phyloP scores from a whole-genome alignment of 805 yeast genomes.

The Saccharomycopsis oosterbeekiorum region DNA sequence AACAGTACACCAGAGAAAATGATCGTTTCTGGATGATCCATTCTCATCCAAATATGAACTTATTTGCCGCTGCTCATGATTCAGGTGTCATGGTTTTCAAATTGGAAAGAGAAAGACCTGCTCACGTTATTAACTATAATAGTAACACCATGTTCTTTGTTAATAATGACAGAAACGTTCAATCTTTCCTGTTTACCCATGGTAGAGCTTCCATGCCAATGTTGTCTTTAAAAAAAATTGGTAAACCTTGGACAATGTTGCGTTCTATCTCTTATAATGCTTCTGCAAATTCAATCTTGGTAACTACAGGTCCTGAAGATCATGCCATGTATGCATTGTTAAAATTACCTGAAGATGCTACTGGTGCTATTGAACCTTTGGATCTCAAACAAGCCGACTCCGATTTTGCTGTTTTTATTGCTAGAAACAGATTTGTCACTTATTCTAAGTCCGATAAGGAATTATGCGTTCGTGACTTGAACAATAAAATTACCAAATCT shows the following conservation, averaged over 20 bases:
- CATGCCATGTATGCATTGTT: constrained; percentile 63
- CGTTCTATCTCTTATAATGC: constrained; percentile 85
- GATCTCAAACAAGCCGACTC: constrained; percentile 73
- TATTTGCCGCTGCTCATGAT: constrained; percentile 95
- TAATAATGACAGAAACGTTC: constrained; percentile 79
- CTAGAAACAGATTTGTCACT: constrained; percentile 89
- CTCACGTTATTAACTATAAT: constrained; percentile 56
- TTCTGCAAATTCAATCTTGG: constrained; percentile 76
- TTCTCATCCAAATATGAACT: constrained; percentile 80
- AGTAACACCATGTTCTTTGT: constrained; percentile 59
- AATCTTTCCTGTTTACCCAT: constrained; percentile 58
- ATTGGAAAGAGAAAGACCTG: constrained; percentile 95
- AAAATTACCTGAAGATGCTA: constrained; percentile 71
- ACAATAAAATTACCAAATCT: constrained; percentile 71
- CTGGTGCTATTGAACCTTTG: constrained; percentile 81
- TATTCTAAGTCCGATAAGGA: constrained; percentile 53
- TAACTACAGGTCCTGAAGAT: constrained; percentile 67
- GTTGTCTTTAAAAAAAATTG: constrained; percentile 74
- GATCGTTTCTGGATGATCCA: constrained; percentile 93
- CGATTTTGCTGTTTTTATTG: constrained; percentile 78
- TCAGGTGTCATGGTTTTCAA: constrained; percentile 97
- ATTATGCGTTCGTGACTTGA: constrained; percentile 78
- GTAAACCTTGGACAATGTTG: constrained; percentile 79
- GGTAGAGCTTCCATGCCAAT: constrained; percentile 65
- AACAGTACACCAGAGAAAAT: constrained; percentile 85